Evolutionary conservation across 2,329 filamentous ascomycete species (phyloP), one percentile per base, ranked within the genome.

Genomic region (Stemphylium beticola): DNA sequence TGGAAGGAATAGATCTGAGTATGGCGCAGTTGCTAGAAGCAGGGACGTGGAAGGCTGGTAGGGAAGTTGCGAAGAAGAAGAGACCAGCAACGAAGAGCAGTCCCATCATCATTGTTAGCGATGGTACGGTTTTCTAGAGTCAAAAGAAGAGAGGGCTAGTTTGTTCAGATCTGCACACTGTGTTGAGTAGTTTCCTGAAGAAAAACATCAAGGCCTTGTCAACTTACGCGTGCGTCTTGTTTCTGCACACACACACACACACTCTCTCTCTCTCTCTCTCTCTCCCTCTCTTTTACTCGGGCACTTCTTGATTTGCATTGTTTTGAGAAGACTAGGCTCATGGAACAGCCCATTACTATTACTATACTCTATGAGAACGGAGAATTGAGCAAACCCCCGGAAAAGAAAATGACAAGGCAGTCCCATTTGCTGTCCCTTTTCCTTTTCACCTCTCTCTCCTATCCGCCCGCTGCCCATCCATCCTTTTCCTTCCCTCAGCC

Each of bases 21-120:
- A 78, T 98, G 66, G 87, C 92, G 11, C 93, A 98, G 76, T 84
- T 98, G 77, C 81, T 98, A 9, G 93, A 98, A 76, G 93, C 93
- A 5, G 93, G 93, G 31, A 96, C 91, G 68, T 98, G 93, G 93
- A 97, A 97, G 87, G 60, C 62, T 18, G 68, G 68, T 1, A 40
- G 68, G 11, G 67, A 69, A 37, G 55, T 66, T 18, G 67, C 68
- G 11, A 62, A 60, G 37, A 55, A 61, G 55, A 57, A 58, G 20
- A 54, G 68, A 17, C 68, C 68, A 1, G 15, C 56, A 26, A 70
- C 65, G 0, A 71, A 70, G 44, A 63, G 61, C 15, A 71, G 68
- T 44, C 68, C 68, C 2, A 70, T 71, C 31, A 55, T 71, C 7
- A 69, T 71, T 39, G n/a, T 64, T 22, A 71, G 67, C 37, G 68